phyloP scores from a whole-genome alignment of 2,329 filamentous ascomycete species.

The Periglandula ipomoeae region DNA sequence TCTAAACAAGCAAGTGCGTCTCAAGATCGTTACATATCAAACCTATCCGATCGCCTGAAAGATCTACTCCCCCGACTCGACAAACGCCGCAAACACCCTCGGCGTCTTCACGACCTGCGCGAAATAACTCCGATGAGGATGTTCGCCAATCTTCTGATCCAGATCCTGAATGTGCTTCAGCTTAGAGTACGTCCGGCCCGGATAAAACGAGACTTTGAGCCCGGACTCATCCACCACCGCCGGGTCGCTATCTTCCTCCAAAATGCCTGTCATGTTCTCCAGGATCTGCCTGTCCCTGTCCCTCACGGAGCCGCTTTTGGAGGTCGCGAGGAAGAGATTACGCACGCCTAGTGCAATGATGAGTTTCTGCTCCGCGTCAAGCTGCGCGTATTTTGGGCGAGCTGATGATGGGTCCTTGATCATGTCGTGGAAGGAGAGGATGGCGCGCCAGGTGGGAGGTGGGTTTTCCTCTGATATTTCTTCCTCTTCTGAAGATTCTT shows the following conservation, averaged over 20 bases:
- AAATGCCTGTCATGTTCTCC: constrained; percentile 1
- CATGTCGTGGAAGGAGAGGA: constrained; percentile 8
- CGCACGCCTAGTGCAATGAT: constrained; percentile 8
- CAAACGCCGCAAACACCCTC: constrained; percentile 10
- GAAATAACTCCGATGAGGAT: constrained; percentile 2
- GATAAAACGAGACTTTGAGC: constrained; percentile 7
- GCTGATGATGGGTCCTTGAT: constrained; percentile 1
- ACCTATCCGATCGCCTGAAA: too few species aligned
- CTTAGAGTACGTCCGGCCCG: neutral
- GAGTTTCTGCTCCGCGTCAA: constrained; percentile 7
- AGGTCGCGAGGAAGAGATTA: constrained; percentile 6
- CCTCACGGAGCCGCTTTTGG: neutral
- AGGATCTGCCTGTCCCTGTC: constrained; percentile 7
- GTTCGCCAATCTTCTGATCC: constrained; percentile 5
- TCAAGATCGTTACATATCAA: too few species aligned
- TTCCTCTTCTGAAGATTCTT: neutral
- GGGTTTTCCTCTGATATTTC: neutral
- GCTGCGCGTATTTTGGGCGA: neutral
- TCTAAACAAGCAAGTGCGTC: too few species aligned
- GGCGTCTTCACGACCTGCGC: constrained; percentile 6
- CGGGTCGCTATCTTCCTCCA: neutral
- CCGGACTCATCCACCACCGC: neutral
- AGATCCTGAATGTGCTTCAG: constrained; percentile 6
- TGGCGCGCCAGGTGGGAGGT: constrained; percentile 3
- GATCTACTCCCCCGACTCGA: neutral